Evolutionary conservation across 1,139 yeast species (phyloP).

Genomic region (Yamadazyma trypodendri): DNA sequence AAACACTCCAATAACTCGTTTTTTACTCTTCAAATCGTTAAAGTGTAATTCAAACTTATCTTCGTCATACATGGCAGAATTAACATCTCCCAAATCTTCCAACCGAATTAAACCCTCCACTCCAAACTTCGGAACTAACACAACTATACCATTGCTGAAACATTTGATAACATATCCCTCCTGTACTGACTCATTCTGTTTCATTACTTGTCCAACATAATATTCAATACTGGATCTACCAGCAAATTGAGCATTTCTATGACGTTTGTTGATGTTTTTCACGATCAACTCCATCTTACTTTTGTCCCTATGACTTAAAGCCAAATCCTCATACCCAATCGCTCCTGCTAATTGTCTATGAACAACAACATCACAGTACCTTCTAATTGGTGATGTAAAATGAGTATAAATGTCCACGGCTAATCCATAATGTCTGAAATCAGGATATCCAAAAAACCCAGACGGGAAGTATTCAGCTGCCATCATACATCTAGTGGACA

Average conservation of each 20-base stretch:
- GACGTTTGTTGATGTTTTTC: conserved; percentile 87
- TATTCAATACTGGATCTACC: conserved; percentile 98
- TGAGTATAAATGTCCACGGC: conserved; percentile 98
- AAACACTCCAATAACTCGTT: conserved; percentile 65
- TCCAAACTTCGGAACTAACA: conserved; percentile 94
- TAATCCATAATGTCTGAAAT: conserved; percentile 93
- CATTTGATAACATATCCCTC: conserved; percentile 93
- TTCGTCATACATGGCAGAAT: conserved; percentile 70
- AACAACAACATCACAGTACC: conserved; percentile 96
- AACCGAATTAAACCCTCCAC: conserved; percentile 89
- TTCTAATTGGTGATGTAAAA: conserved; percentile 96
- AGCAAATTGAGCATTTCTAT: conserved; percentile 97
- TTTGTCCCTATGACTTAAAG: conserved; percentile 82
- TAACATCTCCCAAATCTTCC: conserved; percentile 68
- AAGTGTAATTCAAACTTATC: conserved; percentile 71
- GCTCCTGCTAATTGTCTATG: conserved; percentile 98
- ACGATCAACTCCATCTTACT: conserved; percentile 87
- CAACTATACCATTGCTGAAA: conserved; percentile 92
- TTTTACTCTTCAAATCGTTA: conserved; percentile 39
- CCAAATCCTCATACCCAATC: conserved; percentile 85
- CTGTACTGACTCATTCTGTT: conserved; percentile 68
- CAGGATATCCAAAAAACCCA: conserved; percentile 91
- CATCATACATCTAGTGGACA: conserved; percentile 99
- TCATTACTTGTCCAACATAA: conserved; percentile 96
- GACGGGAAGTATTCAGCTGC: conserved; percentile 97